A percentile compares a stretch with the other conserved stretches of the same genome.
Conservation (phyloP, 108 stramenopile species). For the Skeletonema menzelii region DNA sequence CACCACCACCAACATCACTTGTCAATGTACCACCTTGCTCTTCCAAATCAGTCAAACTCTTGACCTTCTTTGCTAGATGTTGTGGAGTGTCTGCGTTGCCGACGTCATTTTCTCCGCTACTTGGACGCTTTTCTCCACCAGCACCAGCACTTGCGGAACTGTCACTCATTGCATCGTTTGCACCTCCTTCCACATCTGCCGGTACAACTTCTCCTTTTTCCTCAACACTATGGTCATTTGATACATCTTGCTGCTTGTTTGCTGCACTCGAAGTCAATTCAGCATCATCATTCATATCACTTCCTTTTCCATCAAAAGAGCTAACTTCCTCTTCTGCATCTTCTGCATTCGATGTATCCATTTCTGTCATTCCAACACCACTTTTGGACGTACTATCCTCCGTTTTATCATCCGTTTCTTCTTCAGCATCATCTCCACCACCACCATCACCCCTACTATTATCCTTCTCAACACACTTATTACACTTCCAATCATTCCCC, state of each 20-base stretch:
- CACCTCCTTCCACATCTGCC: background rate
- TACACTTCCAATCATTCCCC: slow-evolving; percentile 74
- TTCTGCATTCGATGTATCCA: background rate
- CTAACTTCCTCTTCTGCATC: background rate
- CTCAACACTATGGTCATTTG: background rate
- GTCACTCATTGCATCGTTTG: background rate
- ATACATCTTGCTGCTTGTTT: background rate
- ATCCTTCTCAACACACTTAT: slow-evolving; percentile 40
- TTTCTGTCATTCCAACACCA: background rate
- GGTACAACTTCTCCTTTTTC: background rate
- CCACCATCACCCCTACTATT: background rate
- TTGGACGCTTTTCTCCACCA: background rate
- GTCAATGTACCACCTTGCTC: background rate
- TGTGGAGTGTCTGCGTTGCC: background rate
- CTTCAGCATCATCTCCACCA: background rate
- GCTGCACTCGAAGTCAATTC: background rate
- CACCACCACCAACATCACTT: background rate
- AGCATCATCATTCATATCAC: background rate
- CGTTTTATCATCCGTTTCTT: background rate
- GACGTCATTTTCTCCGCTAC: background rate
- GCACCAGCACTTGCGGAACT: background rate
- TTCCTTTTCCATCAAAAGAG: background rate
- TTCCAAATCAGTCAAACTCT: background rate
- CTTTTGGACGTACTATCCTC: background rate
- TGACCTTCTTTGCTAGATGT: background rate